Evolutionary conservation across 1,284 basidiomycete species (phyloP).

Genomic region (Cutaneotrichosporon curvatum): DNA sequence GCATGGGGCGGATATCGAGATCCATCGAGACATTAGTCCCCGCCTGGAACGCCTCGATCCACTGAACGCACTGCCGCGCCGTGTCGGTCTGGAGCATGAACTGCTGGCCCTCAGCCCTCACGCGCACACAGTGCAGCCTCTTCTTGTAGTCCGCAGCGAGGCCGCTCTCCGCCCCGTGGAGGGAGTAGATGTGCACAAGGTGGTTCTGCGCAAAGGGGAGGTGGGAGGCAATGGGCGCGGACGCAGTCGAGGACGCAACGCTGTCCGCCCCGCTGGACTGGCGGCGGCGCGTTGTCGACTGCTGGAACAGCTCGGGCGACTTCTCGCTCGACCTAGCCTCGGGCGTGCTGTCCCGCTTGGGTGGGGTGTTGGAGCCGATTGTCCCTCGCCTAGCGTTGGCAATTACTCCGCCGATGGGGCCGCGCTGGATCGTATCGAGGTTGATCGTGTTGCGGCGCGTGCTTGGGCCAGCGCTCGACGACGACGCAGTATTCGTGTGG

Average conservation of each 20-base stretch:
- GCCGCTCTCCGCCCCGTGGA: slow-evolving; percentile 87
- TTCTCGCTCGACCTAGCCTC: slow-evolving; percentile 18
- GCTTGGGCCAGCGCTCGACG: background rate
- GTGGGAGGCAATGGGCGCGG: slow-evolving; percentile 27
- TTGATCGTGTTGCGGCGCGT: slow-evolving; percentile 13
- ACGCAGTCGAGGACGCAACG: slow-evolving; percentile 15
- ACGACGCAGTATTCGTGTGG: background rate
- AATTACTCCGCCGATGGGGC: slow-evolving; percentile 4
- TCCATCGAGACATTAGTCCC: slow-evolving; percentile 89
- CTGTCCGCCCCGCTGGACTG: background rate
- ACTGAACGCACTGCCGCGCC: slow-evolving; percentile 78
- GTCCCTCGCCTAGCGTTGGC: slow-evolving; percentile 8
- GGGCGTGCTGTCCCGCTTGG: background rate
- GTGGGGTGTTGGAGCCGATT: slow-evolving; percentile 1
- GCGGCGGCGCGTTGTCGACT: background rate
- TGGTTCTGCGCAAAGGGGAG: slow-evolving; percentile 44
- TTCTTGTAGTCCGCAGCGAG: slow-evolving; percentile 93
- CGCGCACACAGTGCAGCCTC: slow-evolving; percentile 87
- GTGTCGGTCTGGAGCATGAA: slow-evolving; percentile 87
- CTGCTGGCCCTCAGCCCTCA: slow-evolving; percentile 90
- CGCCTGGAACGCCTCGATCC: slow-evolving; percentile 94
- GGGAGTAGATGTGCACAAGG: slow-evolving; percentile 60
- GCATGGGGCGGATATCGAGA: slow-evolving; percentile 82
- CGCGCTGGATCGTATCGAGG: slow-evolving; percentile 2
- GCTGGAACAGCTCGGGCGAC: slow-evolving; percentile 35